Conservation (phyloP, 805 yeast species). For the Kurtzmaniella fragi region DNA sequence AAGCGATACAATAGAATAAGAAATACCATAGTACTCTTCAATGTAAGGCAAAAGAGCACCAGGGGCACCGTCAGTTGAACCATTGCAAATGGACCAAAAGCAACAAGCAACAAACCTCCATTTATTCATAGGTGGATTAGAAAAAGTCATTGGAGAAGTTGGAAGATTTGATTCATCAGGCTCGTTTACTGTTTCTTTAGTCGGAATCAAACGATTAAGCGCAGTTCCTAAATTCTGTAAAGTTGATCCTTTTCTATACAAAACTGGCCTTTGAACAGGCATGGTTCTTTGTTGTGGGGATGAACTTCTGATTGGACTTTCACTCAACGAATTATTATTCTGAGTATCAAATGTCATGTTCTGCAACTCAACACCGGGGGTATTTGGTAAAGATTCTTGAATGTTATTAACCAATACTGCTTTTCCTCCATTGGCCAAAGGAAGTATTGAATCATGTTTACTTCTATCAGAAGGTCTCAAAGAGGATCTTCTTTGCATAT, state of each 20-base stretch:
- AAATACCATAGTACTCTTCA: slow-evolving; percentile 43
- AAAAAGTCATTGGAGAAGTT: slow-evolving; percentile 8
- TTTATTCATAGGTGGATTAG: slow-evolving; percentile 16
- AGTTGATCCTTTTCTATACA: neutral
- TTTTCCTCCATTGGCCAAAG: slow-evolving; percentile 1
- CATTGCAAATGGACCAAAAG: slow-evolving; percentile 36
- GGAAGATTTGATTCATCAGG: neutral
- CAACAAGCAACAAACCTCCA: slow-evolving; percentile 35
- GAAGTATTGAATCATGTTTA: neutral
- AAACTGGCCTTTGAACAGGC: slow-evolving; percentile 1
- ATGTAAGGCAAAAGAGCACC: slow-evolving; percentile 57
- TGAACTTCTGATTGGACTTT: no score
- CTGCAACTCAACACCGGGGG: slow-evolving; percentile 32
- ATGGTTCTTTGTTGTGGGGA: neutral
- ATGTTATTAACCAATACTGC: slow-evolving; percentile 19
- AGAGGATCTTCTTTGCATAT: slow-evolving; percentile 1
- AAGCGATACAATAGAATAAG: slow-evolving; percentile 50
- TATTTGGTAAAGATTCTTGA: slow-evolving; percentile 37
- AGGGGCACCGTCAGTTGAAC: slow-evolving; percentile 52
- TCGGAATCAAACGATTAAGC: no score
- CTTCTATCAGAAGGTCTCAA: slow-evolving; percentile 1
- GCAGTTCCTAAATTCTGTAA: no score
- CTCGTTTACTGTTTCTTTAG: no score
- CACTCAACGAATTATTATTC: no score
- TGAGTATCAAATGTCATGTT: neutral